Evolutionary conservation across 2,329 filamentous ascomycete species (phyloP).

Genomic region (Talaromyces piceae): DNA sequence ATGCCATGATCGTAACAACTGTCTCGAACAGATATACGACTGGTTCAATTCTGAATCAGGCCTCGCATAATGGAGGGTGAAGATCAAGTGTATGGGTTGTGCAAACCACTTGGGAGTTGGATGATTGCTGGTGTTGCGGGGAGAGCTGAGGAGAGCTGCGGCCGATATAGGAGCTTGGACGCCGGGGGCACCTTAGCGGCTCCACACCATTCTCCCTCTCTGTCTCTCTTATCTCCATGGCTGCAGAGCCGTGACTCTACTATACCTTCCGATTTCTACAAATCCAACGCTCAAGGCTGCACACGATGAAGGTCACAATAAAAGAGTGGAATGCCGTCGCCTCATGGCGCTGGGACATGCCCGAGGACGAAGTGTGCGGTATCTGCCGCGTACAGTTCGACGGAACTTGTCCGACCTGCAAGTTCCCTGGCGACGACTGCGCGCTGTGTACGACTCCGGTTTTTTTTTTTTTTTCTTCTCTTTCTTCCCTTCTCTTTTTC

Average conservation of each 20-base stretch:
- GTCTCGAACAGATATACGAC: background rate
- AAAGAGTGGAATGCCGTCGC: constrained; percentile 90
- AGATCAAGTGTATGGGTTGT: too few species aligned
- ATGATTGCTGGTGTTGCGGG: background rate
- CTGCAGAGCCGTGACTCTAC: too few species aligned
- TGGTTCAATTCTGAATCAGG: background rate
- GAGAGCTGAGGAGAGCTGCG: too few species aligned
- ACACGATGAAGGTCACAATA: constrained; percentile 86
- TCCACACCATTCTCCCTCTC: background rate
- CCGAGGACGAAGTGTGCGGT: constrained; percentile 94
- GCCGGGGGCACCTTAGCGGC: background rate
- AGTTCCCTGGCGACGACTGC: constrained; percentile 95
- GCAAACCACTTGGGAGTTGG: too few species aligned
- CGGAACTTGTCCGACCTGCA: constrained; percentile 94
- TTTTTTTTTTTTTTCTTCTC: background rate
- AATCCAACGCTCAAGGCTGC: background rate
- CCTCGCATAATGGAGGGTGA: background rate
- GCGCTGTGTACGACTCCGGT: constrained; percentile 56
- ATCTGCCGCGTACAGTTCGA: constrained; percentile 98
- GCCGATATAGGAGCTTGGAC: background rate
- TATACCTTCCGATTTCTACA: too few species aligned
- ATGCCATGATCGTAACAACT: constrained; percentile 24
- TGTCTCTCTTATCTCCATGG: background rate
- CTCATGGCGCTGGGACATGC: constrained; percentile 96
- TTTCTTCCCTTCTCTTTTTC: too few species aligned